phyloP scores from a whole-genome alignment of 2,329 filamentous ascomycete species.

The Phialemoniopsis sp. region DNA sequence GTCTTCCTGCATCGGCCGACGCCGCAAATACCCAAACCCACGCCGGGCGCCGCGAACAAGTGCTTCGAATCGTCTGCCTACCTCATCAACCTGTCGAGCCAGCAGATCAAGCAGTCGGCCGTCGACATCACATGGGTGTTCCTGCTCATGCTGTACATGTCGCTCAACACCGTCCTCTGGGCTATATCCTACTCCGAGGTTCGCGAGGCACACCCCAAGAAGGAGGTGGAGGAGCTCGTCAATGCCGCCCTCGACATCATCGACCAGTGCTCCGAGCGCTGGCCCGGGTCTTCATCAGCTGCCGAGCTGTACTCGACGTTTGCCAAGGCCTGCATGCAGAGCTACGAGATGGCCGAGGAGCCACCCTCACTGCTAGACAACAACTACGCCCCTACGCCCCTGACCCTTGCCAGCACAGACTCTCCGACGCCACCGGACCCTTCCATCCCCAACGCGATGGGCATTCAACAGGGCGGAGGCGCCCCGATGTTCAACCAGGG shows the following conservation, averaged over 20 bases:
- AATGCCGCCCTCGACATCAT: constrained; percentile 75
- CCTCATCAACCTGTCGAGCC: constrained; percentile 76
- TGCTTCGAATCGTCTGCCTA: constrained; percentile 81
- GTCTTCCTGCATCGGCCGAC: constrained; percentile 86
- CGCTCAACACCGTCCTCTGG: constrained; percentile 90
- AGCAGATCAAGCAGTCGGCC: constrained; percentile 70
- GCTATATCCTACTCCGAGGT: constrained; percentile 83
- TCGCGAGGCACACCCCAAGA: constrained; percentile 64
- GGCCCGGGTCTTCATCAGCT: constrained; percentile 85
- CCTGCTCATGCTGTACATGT: constrained; percentile 83
- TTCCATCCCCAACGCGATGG: background rate
- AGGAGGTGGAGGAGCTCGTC: constrained; percentile 74
- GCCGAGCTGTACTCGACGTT: constrained; percentile 84
- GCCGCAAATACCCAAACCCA: constrained; percentile 85
- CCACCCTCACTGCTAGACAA: too few species aligned
- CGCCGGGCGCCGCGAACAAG: constrained; percentile 68
- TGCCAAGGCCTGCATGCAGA: constrained; percentile 79
- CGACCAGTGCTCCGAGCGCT: constrained; percentile 75
- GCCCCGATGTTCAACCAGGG: constrained; percentile 40
- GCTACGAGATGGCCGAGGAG: constrained; percentile 66
- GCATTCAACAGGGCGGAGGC: constrained; percentile 18
- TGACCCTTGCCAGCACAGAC: constrained; percentile 6
- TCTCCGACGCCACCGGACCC: constrained; percentile 17
- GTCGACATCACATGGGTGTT: constrained; percentile 95
- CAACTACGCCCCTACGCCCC: constrained; percentile 14